A percentile compares a stretch with the other conserved stretches of the same genome.
phyloP scores from a whole-genome alignment of 1,284 basidiomycete species.

The Ganoderma boninense region DNA sequence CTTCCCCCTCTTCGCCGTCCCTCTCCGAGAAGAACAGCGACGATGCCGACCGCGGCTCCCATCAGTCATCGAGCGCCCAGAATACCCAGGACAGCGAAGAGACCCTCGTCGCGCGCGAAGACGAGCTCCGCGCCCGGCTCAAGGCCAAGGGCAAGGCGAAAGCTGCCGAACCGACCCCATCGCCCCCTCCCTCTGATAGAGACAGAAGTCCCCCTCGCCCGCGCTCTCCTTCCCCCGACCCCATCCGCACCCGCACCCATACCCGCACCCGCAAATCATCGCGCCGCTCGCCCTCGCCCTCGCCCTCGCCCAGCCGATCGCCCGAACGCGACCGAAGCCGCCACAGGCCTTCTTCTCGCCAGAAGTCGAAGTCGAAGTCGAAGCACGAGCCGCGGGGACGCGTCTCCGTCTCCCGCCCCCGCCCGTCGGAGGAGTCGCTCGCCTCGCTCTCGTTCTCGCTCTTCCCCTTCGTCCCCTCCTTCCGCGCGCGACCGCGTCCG shows the following conservation, averaged over 20 bases:
- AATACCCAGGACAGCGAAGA: conserved; percentile 16
- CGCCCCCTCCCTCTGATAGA: conserved; percentile 8
- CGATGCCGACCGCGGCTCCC: conserved; percentile 8
- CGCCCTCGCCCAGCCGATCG: background rate
- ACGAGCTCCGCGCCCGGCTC: conserved; percentile 34
- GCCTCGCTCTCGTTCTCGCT: too few species aligned
- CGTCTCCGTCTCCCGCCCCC: conserved; percentile 16
- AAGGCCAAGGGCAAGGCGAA: conserved; percentile 46
- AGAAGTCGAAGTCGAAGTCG: conserved; percentile 12
- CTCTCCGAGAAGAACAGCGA: background rate
- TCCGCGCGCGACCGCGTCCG: conserved; percentile 9
- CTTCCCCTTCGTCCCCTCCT: background rate
- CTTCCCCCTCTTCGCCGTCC: conserved; percentile 12
- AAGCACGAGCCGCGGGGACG: conserved; percentile 9
- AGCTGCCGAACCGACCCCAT: conserved; percentile 16
- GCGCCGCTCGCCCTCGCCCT: background rate
- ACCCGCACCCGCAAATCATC: conserved; percentile 10
- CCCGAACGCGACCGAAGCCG: conserved; percentile 7
- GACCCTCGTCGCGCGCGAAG: conserved; percentile 29
- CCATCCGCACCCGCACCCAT: conserved; percentile 13
- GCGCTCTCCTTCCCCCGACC: conserved; percentile 20
- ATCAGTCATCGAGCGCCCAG: conserved; percentile 13
- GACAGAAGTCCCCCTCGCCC: background rate
- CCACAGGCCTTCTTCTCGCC: conserved; percentile 13
- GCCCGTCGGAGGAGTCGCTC: conserved; percentile 7